Evolutionary conservation across 345 rosid genomes (phyloP).

Genomic region (Populus davidiana): DNA sequence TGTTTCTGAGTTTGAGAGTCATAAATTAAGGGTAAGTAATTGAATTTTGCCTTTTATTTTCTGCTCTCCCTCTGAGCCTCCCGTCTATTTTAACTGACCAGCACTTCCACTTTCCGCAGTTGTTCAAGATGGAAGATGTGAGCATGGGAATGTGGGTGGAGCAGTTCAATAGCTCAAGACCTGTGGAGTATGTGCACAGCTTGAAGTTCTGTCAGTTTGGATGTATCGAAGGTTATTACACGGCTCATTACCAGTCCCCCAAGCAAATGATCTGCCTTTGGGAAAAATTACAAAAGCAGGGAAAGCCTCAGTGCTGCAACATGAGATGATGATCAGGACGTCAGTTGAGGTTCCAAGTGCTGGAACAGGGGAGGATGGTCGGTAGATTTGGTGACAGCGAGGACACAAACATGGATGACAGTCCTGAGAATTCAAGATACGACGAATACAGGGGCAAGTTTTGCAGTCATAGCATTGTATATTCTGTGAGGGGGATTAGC

Average conservation of each 20-base stretch:
- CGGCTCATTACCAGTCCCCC: conserved; percentile 96
- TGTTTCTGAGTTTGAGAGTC: conserved; percentile 74
- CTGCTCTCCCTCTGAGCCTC: not conserved
- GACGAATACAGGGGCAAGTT: conserved; percentile 1
- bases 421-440: not conserved
- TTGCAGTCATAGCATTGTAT: conserved; percentile 22
- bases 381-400: not conserved
- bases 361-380: not conserved
- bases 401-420: not conserved
- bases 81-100: not conserved
- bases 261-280: conserved; percentile 93
- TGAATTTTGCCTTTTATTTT: not conserved
- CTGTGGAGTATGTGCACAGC: conserved; percentile 78
- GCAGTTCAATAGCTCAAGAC: conserved; percentile 70
- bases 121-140: conserved; percentile 99
- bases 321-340: conserved; percentile 51
- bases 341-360: not conserved
- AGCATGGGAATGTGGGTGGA: conserved; percentile 99
- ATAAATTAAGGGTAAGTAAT: conserved; percentile 60
- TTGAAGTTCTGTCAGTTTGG: conserved; percentile 87
- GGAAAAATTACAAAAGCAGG: conserved; percentile 58
- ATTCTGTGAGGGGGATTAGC: not conserved
- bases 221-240: conserved; percentile 76
- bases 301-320: conserved; percentile 72
- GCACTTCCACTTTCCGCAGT: conserved; percentile 34